Base-by-base conservation (phyloP, 495 filamentous ascomycete genomes). In the Penicillium pulvis region DNA sequence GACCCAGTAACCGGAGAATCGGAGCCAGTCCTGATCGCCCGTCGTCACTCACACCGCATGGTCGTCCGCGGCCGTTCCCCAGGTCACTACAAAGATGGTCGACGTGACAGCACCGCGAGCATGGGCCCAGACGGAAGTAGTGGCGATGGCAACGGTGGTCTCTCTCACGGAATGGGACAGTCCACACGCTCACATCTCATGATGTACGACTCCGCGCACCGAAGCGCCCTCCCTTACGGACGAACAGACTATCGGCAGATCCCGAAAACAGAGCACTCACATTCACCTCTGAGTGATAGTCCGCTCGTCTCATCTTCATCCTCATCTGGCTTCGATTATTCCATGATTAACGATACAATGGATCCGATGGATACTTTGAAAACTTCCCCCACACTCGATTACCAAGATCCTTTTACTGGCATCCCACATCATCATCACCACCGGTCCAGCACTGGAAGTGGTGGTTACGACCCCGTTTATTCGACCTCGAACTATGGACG, bases 51-150 rank as follows among this genome's bases (percentile, higher is more conserved):
- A 0, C 86, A 87, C 36, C 88, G 86, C 63, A 92, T 98, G 84
- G 95, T 97, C 42, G 93, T 98, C 3, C 91, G 93, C 31, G 93
- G 93, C 33, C 86, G 93, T 31, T 94, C 90, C 5, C 93, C 93
- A 4, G 93, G 93, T 5, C 93, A 98, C 70, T 98, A 98, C 76
- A 90, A 92, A 67, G 87, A 89, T 41, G 90, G 92, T 54, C 82
- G 91, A 52, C 81, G 90, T 17, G 84, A 87, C 33, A 91, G 87
- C 66, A 79, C 82, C 4, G 81, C 87, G 0, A 90, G 86, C 67
- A 89, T 87, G 71, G 87, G 86, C n/a, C 86, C 87, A 2, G 87
- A 87, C 6, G 85, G 87, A 17, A 72, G 74, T n/a, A 69, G 65
- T 33, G 76, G 74, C 28, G 75, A 78, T 51, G 67, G 65, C 30